These are phyloP conservation scores for Curvularia sp. DNA, from an alignment of 2,329 filamentous ascomycete species.

Conservation along the genomic window DNA sequence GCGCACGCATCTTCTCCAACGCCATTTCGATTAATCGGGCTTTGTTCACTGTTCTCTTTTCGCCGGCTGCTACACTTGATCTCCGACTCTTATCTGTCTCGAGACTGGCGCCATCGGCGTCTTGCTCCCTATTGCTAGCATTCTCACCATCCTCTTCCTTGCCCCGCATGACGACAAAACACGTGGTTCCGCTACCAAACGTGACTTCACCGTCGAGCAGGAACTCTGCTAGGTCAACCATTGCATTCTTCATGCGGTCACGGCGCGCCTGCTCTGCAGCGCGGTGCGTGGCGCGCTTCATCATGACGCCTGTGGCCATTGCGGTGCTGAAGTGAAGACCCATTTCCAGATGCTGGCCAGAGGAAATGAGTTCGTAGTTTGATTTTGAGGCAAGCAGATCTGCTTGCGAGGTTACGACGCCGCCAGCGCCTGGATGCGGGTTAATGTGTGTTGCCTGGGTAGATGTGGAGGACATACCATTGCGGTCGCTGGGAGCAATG, in stretches of 20 bases:
- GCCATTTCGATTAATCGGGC: constrained; percentile 42
- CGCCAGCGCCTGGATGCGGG: constrained; percentile 26
- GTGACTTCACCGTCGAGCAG: constrained; percentile 42
- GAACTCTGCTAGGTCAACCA: constrained; percentile 41
- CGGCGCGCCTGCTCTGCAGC: constrained; percentile 43
- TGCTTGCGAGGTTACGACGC: constrained; percentile 37
- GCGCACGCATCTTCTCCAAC: constrained; percentile 40
- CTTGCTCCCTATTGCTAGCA: constrained; percentile 5
- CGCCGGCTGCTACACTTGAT: constrained; percentile 18
- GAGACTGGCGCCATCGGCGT: constrained; percentile 10
- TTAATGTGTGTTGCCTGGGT: constrained; percentile 1
- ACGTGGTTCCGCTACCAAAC: constrained; percentile 40
- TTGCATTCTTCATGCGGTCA: constrained; percentile 43
- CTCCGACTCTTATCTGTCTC: background rate
- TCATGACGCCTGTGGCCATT: constrained; percentile 45
- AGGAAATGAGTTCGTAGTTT: constrained; percentile 42
- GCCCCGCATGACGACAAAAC: constrained; percentile 39
- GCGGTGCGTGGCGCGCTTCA: constrained; percentile 42
- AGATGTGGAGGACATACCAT: constrained; percentile 23
- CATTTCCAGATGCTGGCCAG: constrained; percentile 42
- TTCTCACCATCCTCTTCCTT: constrained; percentile 18
- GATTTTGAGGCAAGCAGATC: constrained; percentile 40
- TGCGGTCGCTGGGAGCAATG: constrained; percentile 32
- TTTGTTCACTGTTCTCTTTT: constrained; percentile 43
- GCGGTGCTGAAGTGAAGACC: constrained; percentile 42